Evolutionary conservation across 2,329 filamentous ascomycete genomes (phyloP), one percentile per base, ranked within the genome.

Genomic region (Nemania diffusa): DNA sequence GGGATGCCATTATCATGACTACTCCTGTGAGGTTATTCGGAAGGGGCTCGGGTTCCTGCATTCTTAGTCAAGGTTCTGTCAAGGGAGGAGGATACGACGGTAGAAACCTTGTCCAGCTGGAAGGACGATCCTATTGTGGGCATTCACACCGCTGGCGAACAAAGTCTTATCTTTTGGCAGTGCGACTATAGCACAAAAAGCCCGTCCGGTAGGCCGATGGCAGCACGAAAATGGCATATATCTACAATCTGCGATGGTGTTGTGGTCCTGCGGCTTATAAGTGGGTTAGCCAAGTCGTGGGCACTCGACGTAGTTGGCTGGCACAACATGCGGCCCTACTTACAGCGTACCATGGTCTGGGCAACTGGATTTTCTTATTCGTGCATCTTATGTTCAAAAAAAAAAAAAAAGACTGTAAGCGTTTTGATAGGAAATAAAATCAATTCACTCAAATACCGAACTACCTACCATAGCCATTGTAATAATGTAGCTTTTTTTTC

Each of bases 1-100:
- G 51, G 48, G 48, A 4, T 46, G n/a, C 17, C 4, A 17, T 57
- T 44, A 24, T 57, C 20, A 13, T n/a, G 9, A 20, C 34, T 13
- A 24, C 32, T 34, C 44, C 29, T 22, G 26, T 34, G 29, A 40
- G 27, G 20, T 48, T 50, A 26, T 50, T 51, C 57, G 29, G 44
- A 50, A 40, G 26, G 57, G 5, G 13, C 9, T 50, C 9, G 57
- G 57, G 57, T 59, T 59, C 57, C 57, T 40, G 57, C 57, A 59
- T 59, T 40, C 34, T 40, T 51, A 59, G 57, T 51, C 11, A 26
- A 6, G n/a, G 20, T 26, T 40, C 26, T 53, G 27, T 53, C n/a
- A 32, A 37, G 9, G n/a, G 17, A 32, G 4, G 32, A 15, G 34
- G n/a, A 56, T 51, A n/a, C n/a, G n/a, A 37, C 9, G 5, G 8